Evolutionary conservation across 441 rosid species (phyloP), one percentile per base, ranked within the genome.

Genomic region (Pelargonium myrrhifolium): DNA sequence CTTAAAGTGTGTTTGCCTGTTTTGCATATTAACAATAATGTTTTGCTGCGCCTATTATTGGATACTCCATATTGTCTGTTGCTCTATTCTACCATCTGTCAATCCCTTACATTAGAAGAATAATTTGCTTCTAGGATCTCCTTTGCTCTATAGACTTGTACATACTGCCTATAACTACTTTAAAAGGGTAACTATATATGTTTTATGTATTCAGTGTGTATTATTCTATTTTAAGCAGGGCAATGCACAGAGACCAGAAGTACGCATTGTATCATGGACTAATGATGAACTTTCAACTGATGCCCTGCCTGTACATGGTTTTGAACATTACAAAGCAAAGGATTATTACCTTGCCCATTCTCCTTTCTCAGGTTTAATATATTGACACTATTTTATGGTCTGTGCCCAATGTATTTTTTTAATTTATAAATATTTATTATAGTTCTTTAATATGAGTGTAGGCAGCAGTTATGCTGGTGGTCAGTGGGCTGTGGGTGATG

Each of bases 401-500:
- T 72, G 65, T 69, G 40, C 65, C 6, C 65, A 66, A 64, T 67
- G 37, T 74, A 76, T 65, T 62, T 64, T 49, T 64, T 68, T 28
- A 2, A 1, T 28, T 28, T 24, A 28, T 76, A 39, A 69, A 72
- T 69, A 40, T 45, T 79, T 67, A n/a, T 74, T 68, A 42, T 64
- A 26, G 65, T 15, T 69, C 45, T 73, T 70, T 72, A n/a, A 64
- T 71, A 62, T 75, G 71, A 74, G 61, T 77, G 31, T 80, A 95
- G 99, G 99, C 78, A 92, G 97, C 76, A 92, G 99, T 73, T 90
- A 95, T 76, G 98, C 92, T 78, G 97, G 99, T 73, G 98, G 99
- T 67, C 99, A 92, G 79, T 95, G 99, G 99, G 96, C 96, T 67
- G 92, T 98, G 83, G 98, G 98, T 73, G 97, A 92, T 79, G 99